phyloP scores from a whole-genome alignment of 495 filamentous ascomycete species.

The Venustampulla echinocandica region DNA sequence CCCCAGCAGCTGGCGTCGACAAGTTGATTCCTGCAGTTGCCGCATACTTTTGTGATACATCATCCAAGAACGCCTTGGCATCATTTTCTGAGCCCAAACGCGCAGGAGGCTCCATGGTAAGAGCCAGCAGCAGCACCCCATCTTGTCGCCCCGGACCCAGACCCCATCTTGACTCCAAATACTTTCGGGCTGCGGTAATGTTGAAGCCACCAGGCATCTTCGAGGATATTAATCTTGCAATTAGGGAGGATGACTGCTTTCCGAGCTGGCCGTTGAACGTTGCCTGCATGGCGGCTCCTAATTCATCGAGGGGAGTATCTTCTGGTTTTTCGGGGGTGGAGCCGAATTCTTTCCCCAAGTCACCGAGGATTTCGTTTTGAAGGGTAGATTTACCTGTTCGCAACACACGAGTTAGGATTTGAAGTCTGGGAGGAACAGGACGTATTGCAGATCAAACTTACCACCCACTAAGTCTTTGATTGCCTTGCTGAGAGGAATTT shows the following conservation, averaged over 20 bases:
- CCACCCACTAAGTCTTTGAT: conserved; percentile 99
- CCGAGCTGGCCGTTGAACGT: conserved; percentile 97
- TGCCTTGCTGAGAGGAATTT: conserved; percentile 90
- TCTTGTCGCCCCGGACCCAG: conserved; percentile 83
- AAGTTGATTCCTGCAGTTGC: conserved; percentile 75
- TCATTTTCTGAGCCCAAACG: conserved; percentile 84
- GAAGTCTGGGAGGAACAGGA: too few relatives aligned
- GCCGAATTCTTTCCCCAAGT: conserved; percentile 96
- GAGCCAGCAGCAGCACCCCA: conserved; percentile 75
- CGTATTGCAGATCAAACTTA: conserved; percentile 44
- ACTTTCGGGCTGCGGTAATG: conserved; percentile 89
- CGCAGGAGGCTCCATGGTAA: conserved; percentile 84
- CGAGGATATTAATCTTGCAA: conserved; percentile 89
- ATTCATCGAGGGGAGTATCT: conserved; percentile 91
- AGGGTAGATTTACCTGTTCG: conserved; percentile 85
- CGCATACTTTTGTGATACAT: conserved; percentile 83
- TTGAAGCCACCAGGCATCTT: conserved; percentile 99
- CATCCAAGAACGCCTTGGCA: conserved; percentile 85
- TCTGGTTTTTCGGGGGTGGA: conserved; percentile 98
- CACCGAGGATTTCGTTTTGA: conserved; percentile 91
- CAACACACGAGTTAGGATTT: too few relatives aligned
- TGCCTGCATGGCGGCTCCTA: conserved; percentile 90
- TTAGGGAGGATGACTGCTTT: conserved; percentile 89
- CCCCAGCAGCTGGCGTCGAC: conserved; percentile 60
- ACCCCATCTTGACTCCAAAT: conserved; percentile 90